These are phyloP conservation scores for Trametes hirsuta DNA, from an alignment of 1,284 basidiomycete genomes.

Conservation along the genomic window DNA sequence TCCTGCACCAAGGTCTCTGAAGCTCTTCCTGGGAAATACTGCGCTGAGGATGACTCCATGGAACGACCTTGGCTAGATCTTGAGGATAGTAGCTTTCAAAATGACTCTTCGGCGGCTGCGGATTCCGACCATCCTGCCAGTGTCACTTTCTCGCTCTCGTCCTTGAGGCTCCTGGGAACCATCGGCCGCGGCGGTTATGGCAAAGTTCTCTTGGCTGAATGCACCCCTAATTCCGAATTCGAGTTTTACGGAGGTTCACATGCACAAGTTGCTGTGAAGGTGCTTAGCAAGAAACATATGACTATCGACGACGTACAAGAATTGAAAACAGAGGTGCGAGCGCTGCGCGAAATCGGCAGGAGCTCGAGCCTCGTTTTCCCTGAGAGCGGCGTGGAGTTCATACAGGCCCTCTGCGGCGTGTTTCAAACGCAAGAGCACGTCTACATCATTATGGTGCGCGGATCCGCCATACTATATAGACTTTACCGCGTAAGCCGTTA, in stretches of 20 bases:
- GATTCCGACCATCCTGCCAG: neutral
- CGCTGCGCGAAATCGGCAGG: slow-evolving; percentile 9
- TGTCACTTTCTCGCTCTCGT: slow-evolving; percentile 2
- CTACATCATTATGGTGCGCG: slow-evolving; percentile 20
- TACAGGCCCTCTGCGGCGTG: slow-evolving; percentile 13
- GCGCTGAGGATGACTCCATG: neutral
- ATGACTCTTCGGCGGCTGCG: neutral
- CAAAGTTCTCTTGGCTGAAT: slow-evolving; percentile 26
- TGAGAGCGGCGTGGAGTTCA: slow-evolving; percentile 5
- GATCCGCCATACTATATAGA: neutral
- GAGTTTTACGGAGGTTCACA: neutral
- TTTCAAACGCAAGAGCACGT: slow-evolving; percentile 22
- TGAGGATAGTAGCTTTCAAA: neutral
- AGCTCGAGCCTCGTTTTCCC: no score
- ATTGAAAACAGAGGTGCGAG: slow-evolving; percentile 17
- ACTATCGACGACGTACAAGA: slow-evolving; percentile 16
- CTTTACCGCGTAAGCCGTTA: neutral
- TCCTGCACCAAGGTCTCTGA: neutral
- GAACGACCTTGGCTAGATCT: slow-evolving; percentile 10
- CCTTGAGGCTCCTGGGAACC: slow-evolving; percentile 17
- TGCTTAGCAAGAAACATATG: slow-evolving; percentile 20
- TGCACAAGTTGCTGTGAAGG: slow-evolving; percentile 21
- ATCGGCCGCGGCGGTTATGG: slow-evolving; percentile 25
- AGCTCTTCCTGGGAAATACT: neutral
- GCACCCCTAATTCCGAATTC: neutral